These are phyloP conservation scores for Coniochaeta sp. DNA, from an alignment of 2,329 filamentous ascomycete genomes.

Conservation along the genomic window DNA sequence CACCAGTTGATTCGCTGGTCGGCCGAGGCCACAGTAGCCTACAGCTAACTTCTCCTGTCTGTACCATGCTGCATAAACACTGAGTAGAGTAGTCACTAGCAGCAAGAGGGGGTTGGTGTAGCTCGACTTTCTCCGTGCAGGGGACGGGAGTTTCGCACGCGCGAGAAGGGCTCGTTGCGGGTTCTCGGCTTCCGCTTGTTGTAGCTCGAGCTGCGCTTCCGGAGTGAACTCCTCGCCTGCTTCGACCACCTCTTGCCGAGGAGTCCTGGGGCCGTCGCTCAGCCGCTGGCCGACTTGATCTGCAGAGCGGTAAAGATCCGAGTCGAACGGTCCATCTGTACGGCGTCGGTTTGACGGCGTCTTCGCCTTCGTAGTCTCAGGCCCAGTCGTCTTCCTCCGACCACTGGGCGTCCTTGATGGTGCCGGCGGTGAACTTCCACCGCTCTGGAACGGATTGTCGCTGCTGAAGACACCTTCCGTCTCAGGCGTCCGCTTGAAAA, in stretches of 20 bases:
- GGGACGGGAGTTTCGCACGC: conserved; percentile 29
- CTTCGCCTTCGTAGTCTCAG: conserved; percentile 27
- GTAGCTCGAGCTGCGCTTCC: conserved; percentile 75
- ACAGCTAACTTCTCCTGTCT: conserved; percentile 93
- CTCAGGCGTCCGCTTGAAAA: conserved; percentile 30
- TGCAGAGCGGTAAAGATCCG: background rate
- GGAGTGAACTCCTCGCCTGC: conserved; percentile 90
- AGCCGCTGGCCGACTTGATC: conserved; percentile 13
- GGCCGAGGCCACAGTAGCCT: conserved; percentile 85
- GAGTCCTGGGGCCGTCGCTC: conserved; percentile 23
- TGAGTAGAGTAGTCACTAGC: conserved; percentile 61
- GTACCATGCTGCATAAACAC: conserved; percentile 74
- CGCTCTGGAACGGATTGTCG: conserved; percentile 91
- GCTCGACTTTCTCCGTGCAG: conserved; percentile 26
- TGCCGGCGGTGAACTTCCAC: conserved; percentile 57
- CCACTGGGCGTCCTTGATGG: conserved; percentile 36
- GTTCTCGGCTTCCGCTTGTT: conserved; percentile 55
- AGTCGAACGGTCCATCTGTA: conserved; percentile 25
- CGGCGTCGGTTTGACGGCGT: conserved; percentile 34
- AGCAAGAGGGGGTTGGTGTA: conserved; percentile 62
- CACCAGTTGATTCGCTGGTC: conserved; percentile 44
- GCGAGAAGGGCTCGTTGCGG: conserved; percentile 39
- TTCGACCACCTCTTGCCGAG: conserved; percentile 36
- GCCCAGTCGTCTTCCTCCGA: conserved; percentile 40
- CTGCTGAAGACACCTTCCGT: conserved; percentile 68